Evolutionary conservation across 768 basidiomycete genomes (phyloP).

Genomic region (Lactarius trivialis): DNA sequence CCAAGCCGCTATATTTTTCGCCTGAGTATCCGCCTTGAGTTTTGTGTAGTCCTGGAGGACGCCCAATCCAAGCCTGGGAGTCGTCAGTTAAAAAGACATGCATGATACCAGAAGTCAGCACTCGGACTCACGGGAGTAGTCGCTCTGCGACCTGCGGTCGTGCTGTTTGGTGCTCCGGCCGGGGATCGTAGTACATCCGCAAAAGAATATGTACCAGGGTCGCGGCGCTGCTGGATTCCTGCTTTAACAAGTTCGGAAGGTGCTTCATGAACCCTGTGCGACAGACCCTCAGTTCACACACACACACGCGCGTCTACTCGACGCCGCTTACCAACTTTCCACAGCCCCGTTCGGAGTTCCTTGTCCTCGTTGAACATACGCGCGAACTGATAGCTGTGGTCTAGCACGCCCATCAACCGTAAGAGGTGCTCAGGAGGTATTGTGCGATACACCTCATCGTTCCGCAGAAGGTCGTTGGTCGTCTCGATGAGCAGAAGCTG

Average conservation of each 20-base stretch:
- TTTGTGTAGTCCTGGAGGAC: constrained; percentile 89
- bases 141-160: constrained; percentile 73
- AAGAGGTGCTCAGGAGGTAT: constrained; percentile 94
- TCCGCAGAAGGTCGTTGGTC: constrained; percentile 90
- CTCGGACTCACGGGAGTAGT: constrained; percentile 52
- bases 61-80: constrained; percentile 69
- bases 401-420: constrained; percentile 89
- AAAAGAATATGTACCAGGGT: constrained; percentile 89
- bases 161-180: constrained; percentile 81
- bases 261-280: constrained; percentile 99
- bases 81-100: not conserved
- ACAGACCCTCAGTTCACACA: not conserved
- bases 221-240: constrained; percentile 95
- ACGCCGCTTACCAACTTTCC: constrained; percentile 91
- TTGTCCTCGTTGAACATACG: constrained; percentile 97
- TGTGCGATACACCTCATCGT: constrained; percentile 82
- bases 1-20: constrained; percentile 95
- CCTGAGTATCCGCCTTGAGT: constrained; percentile 82
- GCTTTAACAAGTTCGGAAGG: constrained; percentile 92
- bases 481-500: constrained; percentile 96
- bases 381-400: constrained; percentile 97
- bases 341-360: constrained; percentile 90
- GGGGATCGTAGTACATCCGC: constrained; percentile 88
- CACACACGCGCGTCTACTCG: not conserved
- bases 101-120: constrained; percentile 22